Base-by-base conservation (phyloP, 805 yeast genomes). In the Barnettozyma wickerhamii region DNA sequence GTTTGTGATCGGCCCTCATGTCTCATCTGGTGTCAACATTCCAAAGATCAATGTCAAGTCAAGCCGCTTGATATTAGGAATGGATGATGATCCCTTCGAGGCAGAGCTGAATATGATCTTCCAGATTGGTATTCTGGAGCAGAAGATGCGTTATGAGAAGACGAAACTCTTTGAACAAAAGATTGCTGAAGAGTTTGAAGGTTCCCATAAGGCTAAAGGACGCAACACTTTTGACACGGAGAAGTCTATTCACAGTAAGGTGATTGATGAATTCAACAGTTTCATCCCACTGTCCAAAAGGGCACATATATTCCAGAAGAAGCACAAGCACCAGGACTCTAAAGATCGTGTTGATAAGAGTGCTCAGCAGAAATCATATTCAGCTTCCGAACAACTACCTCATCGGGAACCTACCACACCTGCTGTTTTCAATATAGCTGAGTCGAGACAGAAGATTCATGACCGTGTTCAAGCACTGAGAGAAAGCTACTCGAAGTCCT, bases 81-180 rank as follows among this genome's bases (percentile, higher is more conserved):
- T 89, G 47, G 95, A 86, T 41, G 95, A 86, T 59, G 97, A 91
- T 60, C 91, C 95, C 7, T 89, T 90, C 58, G 98, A 91, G 60
- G 68, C 79, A 7, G 81, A 86, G 51, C 63, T 90, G 35, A 73
- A 77, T 18, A 66, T 76, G 53, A 75, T 82, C 20, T 79, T 73
- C 52, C 81, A 81, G 50, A 68, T 83, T 10, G 95, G 95, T 1
- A 37, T 63, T 17, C 43, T 69, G n/a, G 91, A 81, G 50, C 95
- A 87, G 55, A 69, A 66, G 48, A 65, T 69, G 38, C 68, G 96
- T 46, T 37, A 75, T 10, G 75, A 74, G 19, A 80, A 84, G 43
- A 53, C 63, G 19, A 55, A 51, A 7, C 60, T 68, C 7, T 69
- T 73, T 41, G 74, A 74, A 27, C 54, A 53, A 24, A 60, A 37